Evolutionary conservation across 176 grass and related monocot species (phyloP).

Genomic region (Avena insularis): DNA sequence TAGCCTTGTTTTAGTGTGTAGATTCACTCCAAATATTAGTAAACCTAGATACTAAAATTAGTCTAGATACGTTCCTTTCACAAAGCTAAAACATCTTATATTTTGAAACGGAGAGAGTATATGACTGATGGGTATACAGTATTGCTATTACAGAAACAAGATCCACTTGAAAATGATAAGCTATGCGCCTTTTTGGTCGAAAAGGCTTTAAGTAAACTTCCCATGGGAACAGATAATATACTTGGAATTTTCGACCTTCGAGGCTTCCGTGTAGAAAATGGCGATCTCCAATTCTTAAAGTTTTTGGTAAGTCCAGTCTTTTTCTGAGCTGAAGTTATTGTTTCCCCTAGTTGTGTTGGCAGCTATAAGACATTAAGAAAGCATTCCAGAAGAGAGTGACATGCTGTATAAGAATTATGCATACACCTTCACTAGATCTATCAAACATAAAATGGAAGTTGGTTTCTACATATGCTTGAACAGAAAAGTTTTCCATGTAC

Average conservation of each 20-base stretch:
- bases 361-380: background rate
- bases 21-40: too few species aligned
- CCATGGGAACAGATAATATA: conserved; percentile 69
- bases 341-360: background rate
- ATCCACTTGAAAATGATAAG: conserved; percentile 72
- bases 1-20: too few species aligned
- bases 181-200: conserved; percentile 82
- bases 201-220: conserved; percentile 79
- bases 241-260: conserved; percentile 84
- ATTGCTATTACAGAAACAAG: conserved; percentile 66
- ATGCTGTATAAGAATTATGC: background rate
- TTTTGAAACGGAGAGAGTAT: too few species aligned
- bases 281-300: conserved; percentile 77
- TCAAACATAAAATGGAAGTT: background rate
- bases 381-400: conserved; percentile 1
- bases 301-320: conserved; percentile 70
- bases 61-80: too few species aligned
- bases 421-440: conserved; percentile 5
- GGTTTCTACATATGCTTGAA: background rate
- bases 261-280: conserved; percentile 76
- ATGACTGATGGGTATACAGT: background rate
- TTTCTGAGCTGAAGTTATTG: background rate
- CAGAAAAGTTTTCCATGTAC: background rate
- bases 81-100: too few species aligned
- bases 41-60: too few species aligned